phyloP scores from a whole-genome alignment of 192 early-diverging fungal genomes.

The Linnemannia schmuckeri region DNA sequence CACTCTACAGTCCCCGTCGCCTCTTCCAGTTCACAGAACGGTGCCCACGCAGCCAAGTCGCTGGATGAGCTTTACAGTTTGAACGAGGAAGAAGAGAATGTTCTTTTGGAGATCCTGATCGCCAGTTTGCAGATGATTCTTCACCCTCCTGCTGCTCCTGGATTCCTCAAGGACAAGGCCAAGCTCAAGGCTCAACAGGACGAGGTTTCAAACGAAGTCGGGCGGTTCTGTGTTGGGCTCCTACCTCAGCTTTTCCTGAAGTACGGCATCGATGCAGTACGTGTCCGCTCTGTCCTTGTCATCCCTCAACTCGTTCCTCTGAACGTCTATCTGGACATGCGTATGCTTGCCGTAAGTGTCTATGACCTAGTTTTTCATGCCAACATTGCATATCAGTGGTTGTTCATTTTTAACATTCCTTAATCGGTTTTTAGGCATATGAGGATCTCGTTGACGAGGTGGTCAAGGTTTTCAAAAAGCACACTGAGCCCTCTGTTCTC shows the following conservation, averaged over 20 bases:
- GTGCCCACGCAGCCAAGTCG: slow-evolving; percentile 7
- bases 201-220: slow-evolving; percentile 56
- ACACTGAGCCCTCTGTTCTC: slow-evolving; percentile 55
- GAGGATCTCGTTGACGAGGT: slow-evolving; percentile 62
- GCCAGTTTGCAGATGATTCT: slow-evolving; percentile 55
- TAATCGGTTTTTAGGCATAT: slow-evolving; percentile 50
- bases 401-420: background rate
- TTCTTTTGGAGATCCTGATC: slow-evolving; percentile 64
- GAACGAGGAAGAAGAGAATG: slow-evolving; percentile 67
- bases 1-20: slow-evolving; percentile 19
- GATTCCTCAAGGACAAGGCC: slow-evolving; percentile 54
- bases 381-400: too few species aligned
- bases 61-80: slow-evolving; percentile 59
- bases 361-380: background rate
- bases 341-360: slow-evolving; percentile 56
- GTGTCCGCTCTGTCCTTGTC: slow-evolving; percentile 56
- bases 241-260: slow-evolving; percentile 62
- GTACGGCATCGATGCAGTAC: slow-evolving; percentile 58
- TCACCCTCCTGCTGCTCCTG: slow-evolving; percentile 29
- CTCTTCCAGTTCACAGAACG: background rate
- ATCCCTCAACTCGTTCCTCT: slow-evolving; percentile 63
- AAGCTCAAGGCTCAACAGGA: slow-evolving; percentile 55
- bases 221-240: slow-evolving; percentile 54
- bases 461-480: slow-evolving; percentile 59
- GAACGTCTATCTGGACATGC: slow-evolving; percentile 61